Evolutionary conservation across 1,284 basidiomycete genomes (phyloP), one percentile per base, ranked within the genome.

Genomic region (Heterobasidion parviporum): DNA sequence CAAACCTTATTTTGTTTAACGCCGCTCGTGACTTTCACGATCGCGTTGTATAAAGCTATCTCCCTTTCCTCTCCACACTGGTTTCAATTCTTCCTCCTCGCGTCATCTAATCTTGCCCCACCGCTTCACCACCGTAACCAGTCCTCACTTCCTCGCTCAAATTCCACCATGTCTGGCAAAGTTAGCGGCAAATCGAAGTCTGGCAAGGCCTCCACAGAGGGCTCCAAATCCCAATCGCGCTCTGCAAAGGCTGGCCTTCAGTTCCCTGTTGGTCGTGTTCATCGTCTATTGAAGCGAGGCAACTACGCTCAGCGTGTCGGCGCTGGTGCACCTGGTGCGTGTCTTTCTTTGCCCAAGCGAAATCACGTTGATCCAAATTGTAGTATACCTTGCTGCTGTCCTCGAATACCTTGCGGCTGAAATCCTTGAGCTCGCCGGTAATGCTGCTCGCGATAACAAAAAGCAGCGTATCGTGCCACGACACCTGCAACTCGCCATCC

Each of bases 381-480:
- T 70, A 80, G 86, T 89, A 60, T 89, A 88, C 75, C 83, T 89
- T 64, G 84, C 87, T 57, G 86, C 85, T 54, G 83, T 85, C 52
- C 75, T 85, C 53, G 83, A 86, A 66, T 85, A 89, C 74, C 74
- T 89, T 54, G 75, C 85, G 20, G 86, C 87, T 56, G 86, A 89
- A 69, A 87, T 89, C 64, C 81, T 89, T 64, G 87, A 89, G 71
- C 74, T 89, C 51, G 87, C 86, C 49, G 87, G 86, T 60, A 87
- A 87, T 68, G 85, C 83, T 54, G 79, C 76, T 8, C 76, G 80
- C 34, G 81, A 82, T 66, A 83, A 84, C 76, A 84, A 83, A 79
- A 87, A 93, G 80, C 88, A 90, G 67, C 91, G 92, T 86, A 94
- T 94, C 69, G 89, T 93, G 15, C 92, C 92, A 58, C 84, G 92